Evolutionary conservation across 2,329 filamentous ascomycete genomes (phyloP).

Genomic region (Pseudogymnoascus sp.): DNA sequence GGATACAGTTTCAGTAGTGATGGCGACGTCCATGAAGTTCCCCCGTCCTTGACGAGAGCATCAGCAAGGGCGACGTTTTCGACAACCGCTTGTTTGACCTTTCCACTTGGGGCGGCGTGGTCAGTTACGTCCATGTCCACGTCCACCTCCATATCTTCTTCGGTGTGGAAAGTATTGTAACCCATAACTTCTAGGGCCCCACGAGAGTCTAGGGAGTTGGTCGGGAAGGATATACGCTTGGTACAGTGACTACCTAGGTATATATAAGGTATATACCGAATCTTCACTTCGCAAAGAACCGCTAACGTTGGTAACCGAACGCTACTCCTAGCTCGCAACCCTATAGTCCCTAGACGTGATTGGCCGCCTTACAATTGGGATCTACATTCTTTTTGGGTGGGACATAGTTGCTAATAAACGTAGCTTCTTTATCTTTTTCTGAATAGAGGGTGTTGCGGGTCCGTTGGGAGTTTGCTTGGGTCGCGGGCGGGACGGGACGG

Average conservation of each 20-base stretch:
- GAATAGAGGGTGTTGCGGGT: background rate
- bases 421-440: background rate
- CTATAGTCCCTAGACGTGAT: background rate
- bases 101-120: background rate
- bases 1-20: background rate
- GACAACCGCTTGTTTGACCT: conserved; percentile 12
- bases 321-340: background rate
- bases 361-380: background rate
- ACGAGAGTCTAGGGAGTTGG: background rate
- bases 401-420: background rate
- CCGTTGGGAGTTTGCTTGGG: background rate
- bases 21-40: conserved; percentile 27
- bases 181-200: background rate
- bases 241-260: background rate
- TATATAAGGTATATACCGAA: background rate
- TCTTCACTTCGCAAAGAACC: background rate
- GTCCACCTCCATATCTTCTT: background rate
- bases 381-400: background rate
- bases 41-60: conserved; percentile 29
- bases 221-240: background rate
- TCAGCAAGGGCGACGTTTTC: conserved; percentile 28
- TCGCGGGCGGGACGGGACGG: too few species aligned
- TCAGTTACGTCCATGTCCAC: background rate
- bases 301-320: background rate
- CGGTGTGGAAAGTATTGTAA: background rate